These are phyloP conservation scores for Thermothelomyces thermophilus DNA, from an alignment of 2,329 filamentous ascomycete species.

Conservation along the genomic window DNA sequence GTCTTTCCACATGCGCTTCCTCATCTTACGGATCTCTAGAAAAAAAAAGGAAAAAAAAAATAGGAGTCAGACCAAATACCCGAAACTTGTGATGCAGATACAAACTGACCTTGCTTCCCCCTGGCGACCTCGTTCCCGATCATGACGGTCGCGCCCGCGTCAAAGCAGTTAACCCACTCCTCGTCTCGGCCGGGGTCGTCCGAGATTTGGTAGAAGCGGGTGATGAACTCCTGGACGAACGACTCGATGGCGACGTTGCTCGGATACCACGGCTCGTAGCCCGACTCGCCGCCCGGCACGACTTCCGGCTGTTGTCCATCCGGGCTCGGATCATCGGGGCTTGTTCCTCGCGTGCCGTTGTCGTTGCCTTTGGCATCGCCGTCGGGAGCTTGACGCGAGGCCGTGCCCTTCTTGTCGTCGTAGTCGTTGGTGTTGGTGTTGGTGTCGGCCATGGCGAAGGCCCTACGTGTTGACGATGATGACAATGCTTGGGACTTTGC, in stretches of 20 bases:
- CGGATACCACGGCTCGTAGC: slow-evolving; percentile 29
- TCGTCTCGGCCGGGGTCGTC: slow-evolving; percentile 37
- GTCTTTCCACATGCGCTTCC: slow-evolving; percentile 39
- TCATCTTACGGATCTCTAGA: slow-evolving; percentile 36
- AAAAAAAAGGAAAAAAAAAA: slow-evolving; percentile 5
- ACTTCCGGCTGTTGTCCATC: not conserved
- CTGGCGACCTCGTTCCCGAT: slow-evolving; percentile 36
- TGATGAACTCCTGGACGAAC: slow-evolving; percentile 33
- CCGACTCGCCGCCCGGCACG: slow-evolving; percentile 5
- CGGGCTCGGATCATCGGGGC: too few relatives aligned
- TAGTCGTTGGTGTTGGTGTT: not conserved
- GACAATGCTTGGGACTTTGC: too few relatives aligned
- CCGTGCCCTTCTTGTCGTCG: not conserved
- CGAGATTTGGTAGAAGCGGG: slow-evolving; percentile 39
- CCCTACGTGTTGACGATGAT: too few relatives aligned
- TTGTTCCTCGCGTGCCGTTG: too few relatives aligned
- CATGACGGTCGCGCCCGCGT: slow-evolving; percentile 35
- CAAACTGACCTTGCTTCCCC: slow-evolving; percentile 30
- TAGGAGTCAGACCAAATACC: not conserved
- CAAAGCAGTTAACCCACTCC: slow-evolving; percentile 39
- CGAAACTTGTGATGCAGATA: too few relatives aligned
- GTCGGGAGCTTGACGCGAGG: not conserved
- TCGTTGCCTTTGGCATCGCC: not conserved
- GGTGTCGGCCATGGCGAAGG: not conserved
- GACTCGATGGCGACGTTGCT: slow-evolving; percentile 17